These are phyloP conservation scores for Fomitopsis pulvina DNA, from an alignment of 768 basidiomycete species.

Conservation along the genomic window DNA sequence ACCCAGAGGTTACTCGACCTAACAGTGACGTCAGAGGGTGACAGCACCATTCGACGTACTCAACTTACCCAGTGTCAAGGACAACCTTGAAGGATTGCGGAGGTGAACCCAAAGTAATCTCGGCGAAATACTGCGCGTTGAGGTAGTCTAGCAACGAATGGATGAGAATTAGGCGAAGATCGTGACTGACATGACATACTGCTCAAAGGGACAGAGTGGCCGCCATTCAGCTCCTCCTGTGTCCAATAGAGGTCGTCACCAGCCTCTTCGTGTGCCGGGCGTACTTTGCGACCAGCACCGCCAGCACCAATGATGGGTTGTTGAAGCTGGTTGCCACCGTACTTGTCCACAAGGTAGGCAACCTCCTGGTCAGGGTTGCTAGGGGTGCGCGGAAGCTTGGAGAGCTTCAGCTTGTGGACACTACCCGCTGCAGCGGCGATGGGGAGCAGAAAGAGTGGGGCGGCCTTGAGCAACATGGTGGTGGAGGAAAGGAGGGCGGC, in stretches of 20 bases:
- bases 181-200: conserved; percentile 44
- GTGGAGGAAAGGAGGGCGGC: conserved; percentile 12
- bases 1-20: conserved; percentile 95
- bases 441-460: conserved; percentile 37
- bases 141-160: conserved; percentile 66
- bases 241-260: conserved; percentile 71
- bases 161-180: background rate
- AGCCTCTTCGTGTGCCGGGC: conserved; percentile 31
- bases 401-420: conserved; percentile 82
- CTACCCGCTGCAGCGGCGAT: conserved; percentile 45
- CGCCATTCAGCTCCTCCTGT: conserved; percentile 66
- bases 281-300: conserved; percentile 57
- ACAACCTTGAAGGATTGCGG: conserved; percentile 93
- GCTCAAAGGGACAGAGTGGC: conserved; percentile 82
- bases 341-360: conserved; percentile 91
- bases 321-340: conserved; percentile 55
- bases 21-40: conserved; percentile 5
- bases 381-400: conserved; percentile 66
- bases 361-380: conserved; percentile 65
- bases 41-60: background rate
- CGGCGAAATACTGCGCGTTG: conserved; percentile 96
- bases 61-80: conserved; percentile 78
- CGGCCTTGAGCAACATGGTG: conserved; percentile 36
- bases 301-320: conserved; percentile 69
- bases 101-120: conserved; percentile 79